Base-by-base conservation (phyloP, 2,329 filamentous ascomycete species). In the Colletotrichum kahawae region DNA sequence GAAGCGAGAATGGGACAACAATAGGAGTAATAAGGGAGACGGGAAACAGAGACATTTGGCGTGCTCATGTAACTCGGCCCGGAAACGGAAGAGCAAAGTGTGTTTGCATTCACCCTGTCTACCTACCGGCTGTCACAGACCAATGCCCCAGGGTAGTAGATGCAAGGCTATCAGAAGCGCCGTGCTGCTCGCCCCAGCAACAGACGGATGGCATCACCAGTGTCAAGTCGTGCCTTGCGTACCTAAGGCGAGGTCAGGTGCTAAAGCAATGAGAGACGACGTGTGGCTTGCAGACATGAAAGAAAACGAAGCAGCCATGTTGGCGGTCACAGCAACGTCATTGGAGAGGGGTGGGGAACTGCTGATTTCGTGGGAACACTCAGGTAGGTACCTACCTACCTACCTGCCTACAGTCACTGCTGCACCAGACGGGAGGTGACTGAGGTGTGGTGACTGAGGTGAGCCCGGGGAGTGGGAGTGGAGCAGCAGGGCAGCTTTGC, bases 311-410 rank as follows among this genome's bases (percentile, higher is more conserved):
- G 48, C 60, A 65, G 34, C 70, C 66, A 38, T 33, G 56, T 63
- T 68, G 70, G 69, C 64, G 70, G 72, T 72, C 72, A 75, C 73
- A 24, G 63, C 36, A 75, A 75, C 69, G 73, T 75, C 73, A 75
- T 75, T 73, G 73, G 69, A 64, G 43, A 48, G 69, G 33, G 43
- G 73, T 68, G 73, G 70, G 48, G 21, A n/a, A 36, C 48, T 59
- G 43, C 59, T 34, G 21, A 38, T 31, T 59, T 57, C 59, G 43
- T 51, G 34, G 54, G 18, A 69, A 33, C 14, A 29, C 29, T 33
- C 5, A 27, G 24, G 24, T 27, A 27, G 24, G 24, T 27, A 27
- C 24, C 24, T 27, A 27, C 24, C 24, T 27, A 5, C 24, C 24
- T 27, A 27, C 24, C 24, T 27, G 24, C 24, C 24, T 27, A 27